Evolutionary conservation across 768 basidiomycete genomes (phyloP).

Genomic region (Naematelia aurantialba): DNA sequence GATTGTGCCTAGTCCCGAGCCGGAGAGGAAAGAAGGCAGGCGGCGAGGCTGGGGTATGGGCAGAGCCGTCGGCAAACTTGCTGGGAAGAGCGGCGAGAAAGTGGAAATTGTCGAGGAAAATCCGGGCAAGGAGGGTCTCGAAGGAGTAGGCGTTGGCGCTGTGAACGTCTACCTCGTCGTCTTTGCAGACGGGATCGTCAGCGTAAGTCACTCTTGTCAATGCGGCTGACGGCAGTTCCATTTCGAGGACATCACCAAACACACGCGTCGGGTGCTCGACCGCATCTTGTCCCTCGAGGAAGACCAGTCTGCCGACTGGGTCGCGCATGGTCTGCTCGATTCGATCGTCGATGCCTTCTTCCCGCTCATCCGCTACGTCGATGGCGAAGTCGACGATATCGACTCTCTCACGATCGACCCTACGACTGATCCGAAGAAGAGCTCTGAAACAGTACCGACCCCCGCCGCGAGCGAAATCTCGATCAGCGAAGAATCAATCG

Average conservation of each 20-base stretch:
- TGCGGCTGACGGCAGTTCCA: slow-evolving; percentile 63
- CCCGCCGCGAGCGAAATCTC: not conserved
- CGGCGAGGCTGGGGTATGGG: slow-evolving; percentile 40
- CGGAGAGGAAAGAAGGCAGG: slow-evolving; percentile 19
- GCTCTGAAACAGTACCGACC: not conserved
- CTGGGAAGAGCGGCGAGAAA: slow-evolving; percentile 39
- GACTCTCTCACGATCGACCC: slow-evolving; percentile 63
- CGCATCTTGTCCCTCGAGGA: slow-evolving; percentile 60
- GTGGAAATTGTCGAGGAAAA: slow-evolving; percentile 54
- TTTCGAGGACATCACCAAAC: slow-evolving; percentile 83
- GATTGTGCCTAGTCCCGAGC: not conserved
- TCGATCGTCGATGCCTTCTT: slow-evolving; percentile 93
- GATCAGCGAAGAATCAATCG: slow-evolving; percentile 13
- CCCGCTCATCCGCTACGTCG: slow-evolving; percentile 68
- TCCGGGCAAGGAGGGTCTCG: slow-evolving; percentile 54
- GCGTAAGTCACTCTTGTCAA: slow-evolving; percentile 45
- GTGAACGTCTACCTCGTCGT: slow-evolving; percentile 85
- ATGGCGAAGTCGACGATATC: slow-evolving; percentile 71
- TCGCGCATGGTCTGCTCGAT: slow-evolving; percentile 85
- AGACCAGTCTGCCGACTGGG: slow-evolving; percentile 62
- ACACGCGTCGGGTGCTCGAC: slow-evolving; percentile 70
- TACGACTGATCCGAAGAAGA: slow-evolving; percentile 32
- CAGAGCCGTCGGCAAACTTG: slow-evolving; percentile 29
- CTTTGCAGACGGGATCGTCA: slow-evolving; percentile 75
- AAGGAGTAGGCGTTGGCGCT: slow-evolving; percentile 61